Evolutionary conservation across 257 asterid genomes (phyloP), one percentile per base, ranked within the genome.

Genomic region (Agastache rugosa): DNA sequence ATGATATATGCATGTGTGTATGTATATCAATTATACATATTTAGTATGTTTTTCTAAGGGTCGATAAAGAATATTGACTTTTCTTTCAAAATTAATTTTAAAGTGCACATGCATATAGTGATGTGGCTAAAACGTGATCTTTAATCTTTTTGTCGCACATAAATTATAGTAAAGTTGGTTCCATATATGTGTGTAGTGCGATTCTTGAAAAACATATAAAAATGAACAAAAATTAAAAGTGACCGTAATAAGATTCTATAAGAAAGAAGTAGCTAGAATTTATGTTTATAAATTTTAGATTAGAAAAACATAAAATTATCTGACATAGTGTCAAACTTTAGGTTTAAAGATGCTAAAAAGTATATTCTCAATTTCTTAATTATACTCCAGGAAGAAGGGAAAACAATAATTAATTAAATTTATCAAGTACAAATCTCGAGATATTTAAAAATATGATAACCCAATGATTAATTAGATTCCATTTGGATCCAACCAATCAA

Each of bases 361-460:
- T 47, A 35, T 69, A 48, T 60, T 68, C 54, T 73, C 14, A 16
- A 47, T 35, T 50, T 12, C 41, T 8, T 39, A 39, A 1, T 37
- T 8, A 45, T 11, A 65, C 68, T 71, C 81, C 81, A 55, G 39
- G 67, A 72, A 58, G 31, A 45, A 75, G 45, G 84, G 81, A 71
- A 39, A 75, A 59, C 68, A 66, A 42, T 50, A 4, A 48, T 16
- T 35, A 66, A 22, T 31, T n/a, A n/a, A n/a, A n/a, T 10, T n/a
- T 34, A 10, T 69, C 14, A 68, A 29, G 29, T 78, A 27, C 70
- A 23, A 34, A 69, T 69, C 75, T 73, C 60, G 11, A 62, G 73
- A 69, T 25, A 60, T 17, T 34, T 34, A 47, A 34, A 62, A 45
- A n/a, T 2, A 59, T 56, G n/a, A n/a, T 56, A 9, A 23, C 6